Evolutionary conservation across 108 stramenopile genomes (phyloP).

Genomic region (Discostella pseudostelligera): DNA sequence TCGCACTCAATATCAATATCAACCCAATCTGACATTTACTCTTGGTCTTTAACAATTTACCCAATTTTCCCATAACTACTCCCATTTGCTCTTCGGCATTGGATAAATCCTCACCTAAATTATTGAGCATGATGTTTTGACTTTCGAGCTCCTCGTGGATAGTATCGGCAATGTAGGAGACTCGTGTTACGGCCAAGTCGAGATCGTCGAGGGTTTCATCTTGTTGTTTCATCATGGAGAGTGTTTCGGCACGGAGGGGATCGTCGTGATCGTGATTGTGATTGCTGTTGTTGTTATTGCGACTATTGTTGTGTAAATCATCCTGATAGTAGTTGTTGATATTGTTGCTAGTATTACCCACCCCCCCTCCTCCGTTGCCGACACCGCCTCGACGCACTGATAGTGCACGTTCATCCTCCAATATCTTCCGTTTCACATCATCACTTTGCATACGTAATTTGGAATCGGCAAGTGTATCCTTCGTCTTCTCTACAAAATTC

Average conservation of each 20-base stretch:
- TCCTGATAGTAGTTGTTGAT: not conserved
- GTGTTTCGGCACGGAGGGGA: slow-evolving; percentile 66
- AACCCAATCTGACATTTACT: slow-evolving; percentile 74
- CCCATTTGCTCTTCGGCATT: slow-evolving; percentile 85
- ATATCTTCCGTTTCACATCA: slow-evolving; percentile 57
- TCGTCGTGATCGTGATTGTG: slow-evolving; percentile 31
- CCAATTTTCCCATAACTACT: slow-evolving; percentile 86
- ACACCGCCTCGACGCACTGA: slow-evolving; percentile 46
- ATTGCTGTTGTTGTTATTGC: slow-evolving; percentile 6
- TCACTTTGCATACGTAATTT: slow-evolving; percentile 68
- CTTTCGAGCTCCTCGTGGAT: slow-evolving; percentile 83
- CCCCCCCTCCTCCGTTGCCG: not conserved
- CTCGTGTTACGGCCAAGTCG: slow-evolving; percentile 71
- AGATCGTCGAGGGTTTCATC: slow-evolving; percentile 86
- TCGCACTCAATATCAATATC: slow-evolving; percentile 64
- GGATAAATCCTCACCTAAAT: slow-evolving; percentile 78
- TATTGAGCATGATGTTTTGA: slow-evolving; percentile 82
- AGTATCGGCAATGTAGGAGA: slow-evolving; percentile 75
- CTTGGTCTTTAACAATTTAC: slow-evolving; percentile 85
- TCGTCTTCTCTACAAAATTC: slow-evolving; percentile 54
- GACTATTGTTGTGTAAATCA: not conserved
- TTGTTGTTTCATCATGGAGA: slow-evolving; percentile 79
- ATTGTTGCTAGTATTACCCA: not conserved
- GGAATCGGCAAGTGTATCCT: slow-evolving; percentile 46
- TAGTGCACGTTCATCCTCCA: slow-evolving; percentile 69